A percentile compares a stretch with the other conserved stretches of the same genome.
Conservation (phyloP, 192 early-diverging fungal genomes). For the Backusella mclennaniae region DNA sequence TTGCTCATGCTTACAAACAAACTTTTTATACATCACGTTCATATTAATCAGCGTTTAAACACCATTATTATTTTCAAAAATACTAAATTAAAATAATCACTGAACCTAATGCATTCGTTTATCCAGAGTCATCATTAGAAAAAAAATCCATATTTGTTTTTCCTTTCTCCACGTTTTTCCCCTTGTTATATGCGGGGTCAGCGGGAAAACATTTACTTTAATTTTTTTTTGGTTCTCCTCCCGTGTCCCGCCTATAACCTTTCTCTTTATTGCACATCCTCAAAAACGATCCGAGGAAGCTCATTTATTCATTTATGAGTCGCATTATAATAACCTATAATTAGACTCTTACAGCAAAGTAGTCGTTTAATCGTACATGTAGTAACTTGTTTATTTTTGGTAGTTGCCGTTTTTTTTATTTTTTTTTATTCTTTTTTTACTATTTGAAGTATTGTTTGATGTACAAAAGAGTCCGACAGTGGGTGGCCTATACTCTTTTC, state of each 20-base stretch:
- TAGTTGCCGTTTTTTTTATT: not conserved
- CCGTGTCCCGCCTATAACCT: not conserved
- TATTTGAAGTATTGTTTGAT: not conserved
- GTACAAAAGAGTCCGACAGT: not conserved
- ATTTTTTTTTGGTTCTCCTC: not conserved
- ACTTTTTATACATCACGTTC: not conserved
- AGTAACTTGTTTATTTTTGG: not conserved
- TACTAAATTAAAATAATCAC: not conserved
- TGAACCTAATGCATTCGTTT: not conserved
- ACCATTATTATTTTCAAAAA: not conserved
- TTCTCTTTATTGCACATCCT: not conserved
- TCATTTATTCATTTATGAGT: not conserved
- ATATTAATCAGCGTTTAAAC: not conserved
- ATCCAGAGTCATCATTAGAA: not conserved
- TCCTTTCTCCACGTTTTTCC: not conserved
- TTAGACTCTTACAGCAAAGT: not conserved
- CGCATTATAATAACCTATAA: not conserved
- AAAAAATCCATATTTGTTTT: not conserved
- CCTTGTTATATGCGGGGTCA: not conserved
- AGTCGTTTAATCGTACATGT: not conserved
- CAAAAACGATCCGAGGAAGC: conserved; percentile 4
- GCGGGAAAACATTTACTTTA: conserved; percentile 8
- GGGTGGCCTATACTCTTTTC: not conserved
- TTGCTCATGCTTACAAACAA: conserved; percentile 5
- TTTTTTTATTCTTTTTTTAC: not conserved